Base-by-base conservation (phyloP, 2,329 filamentous ascomycete species). In the Claviceps pusilla region DNA sequence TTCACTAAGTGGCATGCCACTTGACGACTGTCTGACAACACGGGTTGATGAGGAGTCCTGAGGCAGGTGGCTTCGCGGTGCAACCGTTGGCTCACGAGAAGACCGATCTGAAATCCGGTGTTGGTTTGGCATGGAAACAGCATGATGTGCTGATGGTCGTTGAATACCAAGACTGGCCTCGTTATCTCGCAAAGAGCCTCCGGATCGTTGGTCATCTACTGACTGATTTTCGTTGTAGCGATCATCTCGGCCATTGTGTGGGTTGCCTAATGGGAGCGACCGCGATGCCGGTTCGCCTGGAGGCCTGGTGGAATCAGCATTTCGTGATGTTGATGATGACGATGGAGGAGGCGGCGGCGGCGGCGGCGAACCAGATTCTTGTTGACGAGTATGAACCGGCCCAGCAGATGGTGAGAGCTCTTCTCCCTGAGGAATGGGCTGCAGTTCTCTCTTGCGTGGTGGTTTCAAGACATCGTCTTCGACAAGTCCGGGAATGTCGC, bases 401-500 rank as follows among this genome's bases (percentile, higher is more conserved):
- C 59, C 61, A 9, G 65, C 63, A 16, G 67, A 64, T 1, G 64
- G 54, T 0, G 63, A 55, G 12, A 61, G 53, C 6, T 61, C 57
- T 50, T 66, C 65, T 10, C 62, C 62, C 54, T 69, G 68, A n/a
- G 60, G 58, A 33, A 65, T 66, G 3, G 64, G 62, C 52, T 62
- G 66, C 41, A 65, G 59, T 46, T 75, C 74, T 52, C 65, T 68
- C 24, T 57, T 63, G 14, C 57, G 19, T 19, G 19, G 41, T 9
- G 70, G 64, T 54, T 66, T 71, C 1, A 78, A 78, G 28, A 82
- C 59, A 64, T 95, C 89, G 63, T 95, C 88, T 46, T 83, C 85
- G 7, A 89, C 82, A 35, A 95, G 72, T 6, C 85, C 87, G 0
- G 89, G 89, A 61, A 96, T 96, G 3, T 83, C 78, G 24, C 77